Conservation (phyloP, 345 rosid genomes). For the Citrus cavaleriei region DNA sequence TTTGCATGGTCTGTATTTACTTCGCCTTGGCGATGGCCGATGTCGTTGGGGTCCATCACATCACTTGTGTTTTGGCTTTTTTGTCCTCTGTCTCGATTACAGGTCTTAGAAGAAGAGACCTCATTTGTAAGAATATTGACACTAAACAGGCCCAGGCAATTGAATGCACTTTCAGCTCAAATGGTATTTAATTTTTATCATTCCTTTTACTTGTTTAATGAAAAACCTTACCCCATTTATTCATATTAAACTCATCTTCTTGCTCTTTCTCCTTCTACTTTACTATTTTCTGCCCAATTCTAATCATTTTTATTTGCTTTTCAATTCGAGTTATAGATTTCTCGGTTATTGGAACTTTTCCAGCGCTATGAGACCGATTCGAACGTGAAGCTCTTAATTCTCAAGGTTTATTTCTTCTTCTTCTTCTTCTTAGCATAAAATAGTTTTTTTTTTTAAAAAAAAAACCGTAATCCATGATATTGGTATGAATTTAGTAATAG, state of each 20-base stretch:
- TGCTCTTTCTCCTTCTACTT: not conserved
- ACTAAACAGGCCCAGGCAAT: conserved; percentile 65
- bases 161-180: conserved; percentile 56
- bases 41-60: no score
- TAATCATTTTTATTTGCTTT: not conserved
- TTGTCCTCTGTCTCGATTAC: not conserved
- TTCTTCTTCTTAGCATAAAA: no score
- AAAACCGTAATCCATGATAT: no score
- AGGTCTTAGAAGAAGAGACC: conserved; percentile 57
- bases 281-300: not conserved
- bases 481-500: no score
- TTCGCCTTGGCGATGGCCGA: no score
- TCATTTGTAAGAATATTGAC: conserved; percentile 46
- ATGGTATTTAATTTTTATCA: conserved; percentile 44
- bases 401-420: conserved; percentile 49
- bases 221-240: not conserved
- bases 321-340: conserved; percentile 31
- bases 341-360: conserved; percentile 56
- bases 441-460: no score
- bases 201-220: not conserved
- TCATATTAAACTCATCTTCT: not conserved
- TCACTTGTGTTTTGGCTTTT: no score
- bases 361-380: conserved; percentile 53
- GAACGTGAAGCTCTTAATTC: conserved; percentile 54
- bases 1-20: no score